Evolutionary conservation across 495 filamentous ascomycete genomes (phyloP).

Genomic region (Achaetomiella virescens): DNA sequence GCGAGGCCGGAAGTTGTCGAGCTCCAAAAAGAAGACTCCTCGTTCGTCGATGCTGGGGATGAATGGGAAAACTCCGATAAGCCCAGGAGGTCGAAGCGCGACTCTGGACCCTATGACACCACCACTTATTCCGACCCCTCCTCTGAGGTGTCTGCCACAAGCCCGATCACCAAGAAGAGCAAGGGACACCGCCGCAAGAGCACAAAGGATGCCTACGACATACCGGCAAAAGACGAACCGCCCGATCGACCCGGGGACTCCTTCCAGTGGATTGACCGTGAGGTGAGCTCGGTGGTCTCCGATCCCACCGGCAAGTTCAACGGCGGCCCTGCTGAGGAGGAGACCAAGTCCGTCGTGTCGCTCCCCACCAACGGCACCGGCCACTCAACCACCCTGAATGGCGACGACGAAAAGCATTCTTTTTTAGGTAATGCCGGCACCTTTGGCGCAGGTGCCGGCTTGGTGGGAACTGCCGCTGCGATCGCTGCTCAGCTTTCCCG

Average conservation of each 20-base stretch:
- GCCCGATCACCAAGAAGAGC: conserved; percentile 22
- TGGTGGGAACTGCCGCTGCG: conserved; percentile 39
- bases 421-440: conserved; percentile 60
- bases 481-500: conserved; percentile 36
- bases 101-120: conserved; percentile 21
- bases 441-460: conserved; percentile 56
- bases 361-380: conserved; percentile 31
- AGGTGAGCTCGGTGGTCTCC: conserved; percentile 41
- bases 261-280: conserved; percentile 29
- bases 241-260: conserved; percentile 28
- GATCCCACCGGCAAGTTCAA: conserved; percentile 29
- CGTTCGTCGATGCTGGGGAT: conserved; percentile 9
- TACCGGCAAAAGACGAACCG: conserved; percentile 28
- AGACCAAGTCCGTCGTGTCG: conserved; percentile 37
- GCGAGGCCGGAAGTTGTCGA: conserved; percentile 1
- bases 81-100: conserved; percentile 28
- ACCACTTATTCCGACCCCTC: conserved; percentile 23
- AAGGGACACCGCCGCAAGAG: conserved; percentile 27
- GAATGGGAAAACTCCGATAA: conserved; percentile 20
- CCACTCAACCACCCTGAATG: conserved; percentile 21
- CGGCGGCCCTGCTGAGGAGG: conserved; percentile 26
- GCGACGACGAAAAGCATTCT: conserved; percentile 41
- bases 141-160: conserved; percentile 26
- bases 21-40: conserved; percentile 1
- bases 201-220: conserved; percentile 28